phyloP scores from a whole-genome alignment of 2,329 filamentous ascomycete species.

The Catunica adiposa region DNA sequence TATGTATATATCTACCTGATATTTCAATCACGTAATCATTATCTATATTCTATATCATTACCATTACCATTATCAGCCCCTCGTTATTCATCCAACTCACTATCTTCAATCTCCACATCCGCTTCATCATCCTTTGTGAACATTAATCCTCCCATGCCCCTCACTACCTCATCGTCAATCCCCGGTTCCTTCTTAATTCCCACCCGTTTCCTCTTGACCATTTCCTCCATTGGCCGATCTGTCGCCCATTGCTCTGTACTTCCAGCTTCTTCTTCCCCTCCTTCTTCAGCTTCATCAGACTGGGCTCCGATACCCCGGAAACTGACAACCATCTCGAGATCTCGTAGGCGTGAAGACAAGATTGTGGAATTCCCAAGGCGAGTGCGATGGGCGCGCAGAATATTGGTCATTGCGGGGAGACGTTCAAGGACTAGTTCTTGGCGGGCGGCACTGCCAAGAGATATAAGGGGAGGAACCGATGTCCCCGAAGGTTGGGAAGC shows the following conservation, averaged over 20 bases:
- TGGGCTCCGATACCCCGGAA: slow-evolving; percentile 41
- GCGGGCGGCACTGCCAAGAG: slow-evolving; percentile 48
- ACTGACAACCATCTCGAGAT: slow-evolving; percentile 51
- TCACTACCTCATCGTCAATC: slow-evolving; percentile 26
- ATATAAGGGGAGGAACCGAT: slow-evolving; percentile 28
- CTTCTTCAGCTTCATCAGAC: slow-evolving; percentile 27
- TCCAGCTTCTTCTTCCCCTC: slow-evolving; percentile 22
- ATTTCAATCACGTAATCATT: background rate
- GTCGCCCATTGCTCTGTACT: slow-evolving; percentile 36
- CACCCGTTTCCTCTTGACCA: slow-evolving; percentile 30
- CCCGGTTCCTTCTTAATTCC: slow-evolving; percentile 21
- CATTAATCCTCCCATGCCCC: slow-evolving; percentile 44
- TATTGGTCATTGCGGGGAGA: slow-evolving; percentile 66
- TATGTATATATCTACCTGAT: too few species aligned
- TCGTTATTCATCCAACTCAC: slow-evolving; percentile 54
- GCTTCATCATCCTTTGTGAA: slow-evolving; percentile 76
- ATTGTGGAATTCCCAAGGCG: slow-evolving; percentile 15
- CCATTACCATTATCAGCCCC: background rate
- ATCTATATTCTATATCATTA: background rate
- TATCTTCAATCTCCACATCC: slow-evolving; percentile 51
- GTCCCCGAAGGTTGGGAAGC: slow-evolving; percentile 13
- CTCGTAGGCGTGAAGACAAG: slow-evolving; percentile 27
- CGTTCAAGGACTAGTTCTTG: slow-evolving; percentile 68
- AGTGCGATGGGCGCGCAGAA: slow-evolving; percentile 27
- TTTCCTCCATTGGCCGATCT: slow-evolving; percentile 40